Evolutionary conservation across 164 flowering plant species (phyloP).

Genomic region (Vitis rotundifolia): DNA sequence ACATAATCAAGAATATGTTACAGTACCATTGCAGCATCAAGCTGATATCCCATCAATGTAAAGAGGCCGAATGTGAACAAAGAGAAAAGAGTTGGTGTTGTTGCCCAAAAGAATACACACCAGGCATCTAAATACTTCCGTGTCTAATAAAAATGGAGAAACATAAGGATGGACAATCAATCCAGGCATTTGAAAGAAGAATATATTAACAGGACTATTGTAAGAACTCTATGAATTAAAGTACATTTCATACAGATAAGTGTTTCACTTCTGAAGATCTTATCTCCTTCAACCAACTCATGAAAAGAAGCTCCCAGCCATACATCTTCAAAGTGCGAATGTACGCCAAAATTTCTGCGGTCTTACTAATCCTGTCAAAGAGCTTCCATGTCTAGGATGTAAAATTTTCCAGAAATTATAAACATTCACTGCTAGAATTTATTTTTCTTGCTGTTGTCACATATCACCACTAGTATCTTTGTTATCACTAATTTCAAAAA

Average conservation of each 20-base stretch:
- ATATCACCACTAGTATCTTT: not conserved
- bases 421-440: not conserved
- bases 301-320: slow-evolving; percentile 87
- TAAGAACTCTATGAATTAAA: not conserved
- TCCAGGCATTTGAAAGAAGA: slow-evolving; percentile 7
- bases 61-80: slow-evolving; percentile 89
- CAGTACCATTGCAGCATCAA: slow-evolving; percentile 91
- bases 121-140: slow-evolving; percentile 98
- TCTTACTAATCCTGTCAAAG: slow-evolving; percentile 69
- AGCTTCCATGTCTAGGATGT: not conserved
- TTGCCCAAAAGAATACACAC: slow-evolving; percentile 99
- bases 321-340: slow-evolving; percentile 94
- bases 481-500: too few relatives aligned
- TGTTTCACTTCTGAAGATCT: slow-evolving; percentile 80
- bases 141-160: slow-evolving; percentile 47
- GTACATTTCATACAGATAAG: slow-evolving; percentile 59
- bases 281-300: slow-evolving; percentile 73
- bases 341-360: slow-evolving; percentile 78
- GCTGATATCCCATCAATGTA: slow-evolving; percentile 72
- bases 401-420: not conserved
- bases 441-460: not conserved
- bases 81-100: slow-evolving; percentile 95
- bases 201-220: not conserved
- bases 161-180: slow-evolving; percentile 7
- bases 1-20: not conserved